A percentile compares a stretch with the other conserved stretches of the same genome.
phyloP scores from a whole-genome alignment of 495 filamentous ascomycete genomes.

The Cetradonia linearis region DNA sequence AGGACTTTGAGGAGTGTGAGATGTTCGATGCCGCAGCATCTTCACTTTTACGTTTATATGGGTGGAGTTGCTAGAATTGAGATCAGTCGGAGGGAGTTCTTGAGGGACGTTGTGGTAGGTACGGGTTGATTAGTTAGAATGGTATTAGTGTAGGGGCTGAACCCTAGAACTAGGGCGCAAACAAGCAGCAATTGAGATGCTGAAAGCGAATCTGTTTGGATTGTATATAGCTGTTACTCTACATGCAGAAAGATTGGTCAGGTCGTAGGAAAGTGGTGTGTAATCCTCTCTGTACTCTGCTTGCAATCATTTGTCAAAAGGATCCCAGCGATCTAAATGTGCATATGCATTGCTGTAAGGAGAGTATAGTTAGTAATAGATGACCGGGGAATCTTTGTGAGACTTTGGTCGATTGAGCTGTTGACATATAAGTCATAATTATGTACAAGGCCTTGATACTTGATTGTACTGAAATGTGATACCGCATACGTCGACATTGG shows the following conservation, averaged over 20 bases:
- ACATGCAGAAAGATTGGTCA: not conserved
- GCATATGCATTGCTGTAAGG: conserved; percentile 2
- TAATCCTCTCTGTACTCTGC: not conserved
- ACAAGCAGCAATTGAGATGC: too few species aligned
- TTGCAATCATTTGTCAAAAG: not conserved
- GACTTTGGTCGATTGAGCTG: not conserved
- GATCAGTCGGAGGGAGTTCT: not conserved
- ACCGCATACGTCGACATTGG: not conserved
- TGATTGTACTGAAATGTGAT: not conserved
- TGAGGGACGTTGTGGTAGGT: not conserved
- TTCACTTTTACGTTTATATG: not conserved
- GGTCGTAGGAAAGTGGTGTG: not conserved
- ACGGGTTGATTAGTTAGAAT: not conserved
- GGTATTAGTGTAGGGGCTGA: too few species aligned
- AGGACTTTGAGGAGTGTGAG: not conserved
- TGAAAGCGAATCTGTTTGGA: too few species aligned
- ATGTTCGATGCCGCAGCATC: conserved; percentile 8
- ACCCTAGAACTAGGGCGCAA: too few species aligned
- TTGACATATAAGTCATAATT: not conserved
- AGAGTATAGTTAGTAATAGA: not conserved
- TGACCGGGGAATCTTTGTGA: not conserved
- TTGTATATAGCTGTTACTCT: too few species aligned
- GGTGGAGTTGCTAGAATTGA: not conserved
- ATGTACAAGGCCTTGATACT: not conserved
- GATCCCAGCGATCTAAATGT: not conserved